Evolutionary conservation across 495 filamentous ascomycete genomes (phyloP).

Genomic region (Mytilinidion resinicola): DNA sequence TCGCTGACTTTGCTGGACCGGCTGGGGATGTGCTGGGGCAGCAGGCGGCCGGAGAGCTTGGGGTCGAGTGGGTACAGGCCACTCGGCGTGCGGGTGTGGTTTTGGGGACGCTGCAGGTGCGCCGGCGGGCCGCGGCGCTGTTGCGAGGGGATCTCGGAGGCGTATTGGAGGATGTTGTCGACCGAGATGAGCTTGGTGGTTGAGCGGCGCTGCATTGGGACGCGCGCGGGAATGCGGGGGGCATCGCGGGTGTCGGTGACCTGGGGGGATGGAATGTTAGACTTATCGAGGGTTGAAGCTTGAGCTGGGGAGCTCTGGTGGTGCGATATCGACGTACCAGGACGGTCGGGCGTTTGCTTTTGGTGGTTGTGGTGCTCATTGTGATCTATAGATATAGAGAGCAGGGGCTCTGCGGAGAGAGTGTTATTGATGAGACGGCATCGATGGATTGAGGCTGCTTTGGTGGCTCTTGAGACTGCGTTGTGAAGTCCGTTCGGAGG

Average conservation of each 20-base stretch:
- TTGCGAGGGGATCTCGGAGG: slow-evolving; percentile 90
- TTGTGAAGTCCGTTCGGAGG: too few species aligned
- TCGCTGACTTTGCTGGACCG: slow-evolving; percentile 89
- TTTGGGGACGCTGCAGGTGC: slow-evolving; percentile 39
- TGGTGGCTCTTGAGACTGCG: too few species aligned
- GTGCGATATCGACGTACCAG: slow-evolving; percentile 38
- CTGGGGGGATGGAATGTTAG: slow-evolving; percentile 30
- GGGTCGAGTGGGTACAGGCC: slow-evolving; percentile 41
- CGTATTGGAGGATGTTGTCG: slow-evolving; percentile 89
- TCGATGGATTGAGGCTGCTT: too few species aligned
- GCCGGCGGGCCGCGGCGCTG: slow-evolving; percentile 73
- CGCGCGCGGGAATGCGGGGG: slow-evolving; percentile 34
- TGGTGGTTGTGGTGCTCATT: slow-evolving; percentile 27
- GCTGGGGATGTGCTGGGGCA: slow-evolving; percentile 60
- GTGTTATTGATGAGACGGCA: too few species aligned
- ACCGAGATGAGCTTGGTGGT: slow-evolving; percentile 82
- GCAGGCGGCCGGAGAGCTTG: slow-evolving; percentile 33
- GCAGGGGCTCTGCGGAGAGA: neutral
- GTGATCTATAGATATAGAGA: neutral
- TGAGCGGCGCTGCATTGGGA: slow-evolving; percentile 19
- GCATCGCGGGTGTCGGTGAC: slow-evolving; percentile 57
- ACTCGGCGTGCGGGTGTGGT: slow-evolving; percentile 38
- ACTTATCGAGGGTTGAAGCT: slow-evolving; percentile 4
- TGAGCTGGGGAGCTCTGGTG: neutral
- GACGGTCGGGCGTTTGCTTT: slow-evolving; percentile 48